Evolutionary conservation across 2,329 filamentous ascomycete species (phyloP).

Genomic region (Lecanoromycetidae sp.): DNA sequence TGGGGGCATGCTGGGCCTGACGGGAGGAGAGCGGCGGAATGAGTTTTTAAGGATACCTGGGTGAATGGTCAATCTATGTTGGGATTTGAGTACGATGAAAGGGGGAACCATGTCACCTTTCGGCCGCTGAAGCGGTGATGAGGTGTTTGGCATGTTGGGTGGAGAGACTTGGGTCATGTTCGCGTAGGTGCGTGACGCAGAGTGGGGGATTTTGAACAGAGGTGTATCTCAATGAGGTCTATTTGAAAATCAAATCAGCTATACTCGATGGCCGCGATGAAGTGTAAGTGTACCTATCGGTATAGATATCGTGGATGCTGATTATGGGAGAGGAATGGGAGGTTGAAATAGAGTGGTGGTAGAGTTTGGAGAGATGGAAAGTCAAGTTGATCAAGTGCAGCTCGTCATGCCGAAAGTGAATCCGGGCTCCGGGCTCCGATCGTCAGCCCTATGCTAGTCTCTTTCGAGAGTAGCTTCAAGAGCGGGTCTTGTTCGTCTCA

Average conservation of each 20-base stretch:
- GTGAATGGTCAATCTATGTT: background rate
- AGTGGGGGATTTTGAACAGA: too few species aligned
- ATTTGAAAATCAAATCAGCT: too few species aligned
- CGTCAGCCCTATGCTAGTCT: background rate
- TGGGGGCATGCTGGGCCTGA: constrained; percentile 30
- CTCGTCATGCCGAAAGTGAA: constrained; percentile 3
- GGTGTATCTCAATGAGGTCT: too few species aligned
- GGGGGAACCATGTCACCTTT: constrained; percentile 13
- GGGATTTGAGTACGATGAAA: constrained; percentile 16
- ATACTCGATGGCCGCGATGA: too few species aligned
- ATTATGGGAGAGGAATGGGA: background rate
- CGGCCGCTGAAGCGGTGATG: constrained; percentile 6
- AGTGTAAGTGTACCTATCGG: too few species aligned
- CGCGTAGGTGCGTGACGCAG: background rate
- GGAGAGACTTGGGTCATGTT: constrained; percentile 10
- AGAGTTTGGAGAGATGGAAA: background rate
- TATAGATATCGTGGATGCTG: too few species aligned
- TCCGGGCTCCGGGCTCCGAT: background rate
- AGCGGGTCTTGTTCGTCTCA: too few species aligned
- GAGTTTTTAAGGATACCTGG: constrained; percentile 91
- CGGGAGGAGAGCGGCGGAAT: constrained; percentile 49
- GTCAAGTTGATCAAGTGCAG: background rate
- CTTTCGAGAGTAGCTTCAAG: background rate
- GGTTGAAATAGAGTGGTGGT: background rate
- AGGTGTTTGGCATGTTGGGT: constrained; percentile 1